A percentile compares a stretch with the other conserved stretches of the same genome.
phyloP scores from a whole-genome alignment of 179 eudicot species.

The Patellifolia procumbens region DNA sequence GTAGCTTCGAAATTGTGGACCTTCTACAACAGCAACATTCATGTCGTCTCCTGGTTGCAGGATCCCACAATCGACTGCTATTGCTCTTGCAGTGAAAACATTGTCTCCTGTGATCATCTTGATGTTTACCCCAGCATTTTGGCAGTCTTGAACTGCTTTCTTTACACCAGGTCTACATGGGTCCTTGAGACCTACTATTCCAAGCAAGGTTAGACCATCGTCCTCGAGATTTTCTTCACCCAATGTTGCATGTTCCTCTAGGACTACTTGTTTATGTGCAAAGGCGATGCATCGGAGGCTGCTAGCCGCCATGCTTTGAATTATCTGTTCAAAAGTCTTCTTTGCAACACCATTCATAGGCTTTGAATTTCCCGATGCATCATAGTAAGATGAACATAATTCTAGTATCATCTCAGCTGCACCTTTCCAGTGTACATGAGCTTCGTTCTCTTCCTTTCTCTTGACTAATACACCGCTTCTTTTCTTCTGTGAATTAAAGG shows the following conservation, averaged over 20 bases:
- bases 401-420: constrained; percentile 70
- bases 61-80: constrained; percentile 58
- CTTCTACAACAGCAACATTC: constrained; percentile 42
- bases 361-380: constrained; percentile 31
- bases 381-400: constrained; percentile 49
- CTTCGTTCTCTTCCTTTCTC: constrained; percentile 25
- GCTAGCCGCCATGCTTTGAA: constrained; percentile 62
- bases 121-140: constrained; percentile 47
- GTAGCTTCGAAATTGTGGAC: constrained; percentile 45
- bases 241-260: constrained; percentile 10
- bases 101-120: constrained; percentile 66
- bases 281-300: constrained; percentile 71
- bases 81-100: constrained; percentile 53
- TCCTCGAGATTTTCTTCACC: constrained; percentile 24
- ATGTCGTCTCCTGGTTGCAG: constrained; percentile 18
- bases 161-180: constrained; percentile 59
- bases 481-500: constrained; percentile 65
- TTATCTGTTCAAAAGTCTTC: constrained; percentile 31
- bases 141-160: constrained; percentile 48
- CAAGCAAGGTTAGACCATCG: constrained; percentile 38
- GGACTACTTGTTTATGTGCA: constrained; percentile 45
- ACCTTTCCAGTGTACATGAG: constrained; percentile 64
- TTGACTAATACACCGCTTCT: constrained; percentile 52
- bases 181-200: constrained; percentile 56
- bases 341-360: constrained; percentile 33